A percentile compares a stretch with the other conserved stretches of the same genome.
Evolutionary conservation across 2,329 filamentous ascomycete genomes (phyloP).

Genomic region (Nemania abortiva): DNA sequence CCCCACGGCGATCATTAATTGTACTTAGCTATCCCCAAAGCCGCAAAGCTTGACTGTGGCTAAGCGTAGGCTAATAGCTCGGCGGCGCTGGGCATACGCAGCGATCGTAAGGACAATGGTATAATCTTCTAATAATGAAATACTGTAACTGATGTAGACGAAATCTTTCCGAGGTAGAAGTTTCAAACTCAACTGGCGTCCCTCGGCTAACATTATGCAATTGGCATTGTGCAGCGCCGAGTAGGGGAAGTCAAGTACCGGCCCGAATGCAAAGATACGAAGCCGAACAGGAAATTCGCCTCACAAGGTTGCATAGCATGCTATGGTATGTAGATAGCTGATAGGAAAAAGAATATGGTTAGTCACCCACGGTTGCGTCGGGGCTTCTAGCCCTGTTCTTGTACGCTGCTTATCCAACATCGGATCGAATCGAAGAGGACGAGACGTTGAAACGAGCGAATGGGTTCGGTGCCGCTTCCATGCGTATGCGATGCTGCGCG

Average conservation of each 20-base stretch:
- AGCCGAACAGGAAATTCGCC: background rate
- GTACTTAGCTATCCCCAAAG: conserved; percentile 13
- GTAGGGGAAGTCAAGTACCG: conserved; percentile 5
- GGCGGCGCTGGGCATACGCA: conserved; percentile 27
- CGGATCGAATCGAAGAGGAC: background rate
- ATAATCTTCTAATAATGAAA: background rate
- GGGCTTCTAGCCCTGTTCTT: conserved; percentile 9
- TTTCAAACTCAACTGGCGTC: background rate
- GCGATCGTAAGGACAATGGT: conserved; percentile 1
- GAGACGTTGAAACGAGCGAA: conserved; percentile 16
- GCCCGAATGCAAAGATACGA: conserved; percentile 1
- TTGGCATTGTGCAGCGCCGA: background rate
- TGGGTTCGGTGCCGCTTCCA: conserved; percentile 21
- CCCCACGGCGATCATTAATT: conserved; percentile 13
- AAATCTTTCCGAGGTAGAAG: conserved; percentile 16
- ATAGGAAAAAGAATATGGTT: conserved; percentile 14
- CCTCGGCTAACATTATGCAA: conserved; percentile 3
- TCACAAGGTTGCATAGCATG: background rate
- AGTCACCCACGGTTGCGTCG: background rate
- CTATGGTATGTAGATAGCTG: background rate
- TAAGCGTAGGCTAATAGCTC: conserved; percentile 20
- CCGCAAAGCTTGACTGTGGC: conserved; percentile 29
- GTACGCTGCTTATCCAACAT: conserved; percentile 13
- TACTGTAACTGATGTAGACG: background rate
- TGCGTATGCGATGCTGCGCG: conserved; percentile 8